Evolutionary conservation across 192 early-diverging fungal species (phyloP).

Genomic region (Coemansia sp.): DNA sequence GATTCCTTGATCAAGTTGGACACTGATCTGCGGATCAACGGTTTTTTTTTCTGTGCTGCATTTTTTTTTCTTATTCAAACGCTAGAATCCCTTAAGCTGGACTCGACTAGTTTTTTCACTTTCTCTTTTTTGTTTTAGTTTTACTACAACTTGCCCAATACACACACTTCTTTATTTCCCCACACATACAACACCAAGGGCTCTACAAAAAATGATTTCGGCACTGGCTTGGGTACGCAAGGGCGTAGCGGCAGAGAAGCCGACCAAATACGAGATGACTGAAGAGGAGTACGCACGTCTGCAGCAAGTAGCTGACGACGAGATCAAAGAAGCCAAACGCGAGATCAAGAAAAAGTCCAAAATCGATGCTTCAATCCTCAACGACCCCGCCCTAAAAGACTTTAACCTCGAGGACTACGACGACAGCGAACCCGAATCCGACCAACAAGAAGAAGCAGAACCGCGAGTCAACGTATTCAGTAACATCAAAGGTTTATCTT

Average conservation of each 20-base stretch:
- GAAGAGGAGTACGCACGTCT: constrained; percentile 89
- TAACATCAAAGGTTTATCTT: constrained; percentile 86
- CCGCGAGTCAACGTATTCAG: constrained; percentile 70
- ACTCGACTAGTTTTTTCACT: too few relatives aligned
- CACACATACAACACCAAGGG: too few relatives aligned
- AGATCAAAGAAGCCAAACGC: constrained; percentile 64
- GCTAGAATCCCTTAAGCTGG: too few relatives aligned
- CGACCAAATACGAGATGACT: constrained; percentile 77
- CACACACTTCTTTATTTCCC: not conserved
- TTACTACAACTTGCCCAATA: not conserved
- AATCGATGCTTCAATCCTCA: constrained; percentile 29
- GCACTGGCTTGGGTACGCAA: constrained; percentile 90
- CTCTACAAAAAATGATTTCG: constrained; percentile 85
- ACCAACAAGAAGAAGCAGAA: constrained; percentile 14
- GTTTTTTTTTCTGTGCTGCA: too few relatives aligned
- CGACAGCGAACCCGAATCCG: constrained; percentile 43
- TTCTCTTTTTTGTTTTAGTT: not conserved
- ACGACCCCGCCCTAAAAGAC: constrained; percentile 68
- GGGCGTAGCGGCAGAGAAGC: constrained; percentile 83
- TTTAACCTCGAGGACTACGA: constrained; percentile 93
- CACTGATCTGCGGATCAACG: too few relatives aligned
- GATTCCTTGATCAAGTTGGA: too few relatives aligned
- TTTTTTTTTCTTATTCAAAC: too few relatives aligned
- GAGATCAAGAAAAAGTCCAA: constrained; percentile 53
- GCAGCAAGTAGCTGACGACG: constrained; percentile 63